Evolutionary conservation across 352 stramenopile species (phyloP).

Genomic region (Globisporangium splendens): DNA sequence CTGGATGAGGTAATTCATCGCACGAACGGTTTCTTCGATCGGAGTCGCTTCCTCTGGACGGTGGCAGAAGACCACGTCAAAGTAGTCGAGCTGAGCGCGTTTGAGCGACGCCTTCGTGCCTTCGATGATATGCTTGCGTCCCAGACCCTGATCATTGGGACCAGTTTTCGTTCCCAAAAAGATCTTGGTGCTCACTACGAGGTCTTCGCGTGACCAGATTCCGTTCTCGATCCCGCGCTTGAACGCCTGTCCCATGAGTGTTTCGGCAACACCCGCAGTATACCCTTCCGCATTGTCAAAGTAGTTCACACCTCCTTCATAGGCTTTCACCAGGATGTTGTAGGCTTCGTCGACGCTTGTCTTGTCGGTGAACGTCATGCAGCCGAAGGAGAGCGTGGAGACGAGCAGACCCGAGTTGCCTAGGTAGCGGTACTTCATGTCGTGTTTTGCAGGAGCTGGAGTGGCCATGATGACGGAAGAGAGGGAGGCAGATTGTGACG

Average conservation of each 20-base stretch:
- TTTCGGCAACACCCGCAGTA: constrained; percentile 26
- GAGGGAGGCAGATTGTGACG: no score
- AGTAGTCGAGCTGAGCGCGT: constrained; percentile 37
- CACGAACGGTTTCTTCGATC: constrained; percentile 36
- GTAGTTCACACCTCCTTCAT: constrained; percentile 48
- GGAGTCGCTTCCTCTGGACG: constrained; percentile 27
- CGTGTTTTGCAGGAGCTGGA: no score
- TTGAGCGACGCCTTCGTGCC: constrained; percentile 38
- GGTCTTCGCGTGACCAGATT: constrained; percentile 31
- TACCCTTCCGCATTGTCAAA: constrained; percentile 51
- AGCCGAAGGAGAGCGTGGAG: constrained; percentile 31
- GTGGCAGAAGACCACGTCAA: constrained; percentile 51
- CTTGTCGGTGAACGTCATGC: constrained; percentile 18
- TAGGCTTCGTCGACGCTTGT: constrained; percentile 19
- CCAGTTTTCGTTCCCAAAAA: constrained; percentile 26
- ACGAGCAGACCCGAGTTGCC: no score
- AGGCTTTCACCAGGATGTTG: constrained; percentile 29
- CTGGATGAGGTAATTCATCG: constrained; percentile 41
- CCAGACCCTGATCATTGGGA: constrained; percentile 25
- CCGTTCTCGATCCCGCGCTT: constrained; percentile 19
- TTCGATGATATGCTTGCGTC: constrained; percentile 49
- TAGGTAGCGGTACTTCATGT: no score
- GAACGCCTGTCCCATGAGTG: constrained; percentile 24
- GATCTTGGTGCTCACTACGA: constrained; percentile 66
- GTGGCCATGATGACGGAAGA: no score